These are phyloP conservation scores for Xylaria sp. DNA, from an alignment of 2,329 filamentous ascomycete species.

Conservation along the genomic window DNA sequence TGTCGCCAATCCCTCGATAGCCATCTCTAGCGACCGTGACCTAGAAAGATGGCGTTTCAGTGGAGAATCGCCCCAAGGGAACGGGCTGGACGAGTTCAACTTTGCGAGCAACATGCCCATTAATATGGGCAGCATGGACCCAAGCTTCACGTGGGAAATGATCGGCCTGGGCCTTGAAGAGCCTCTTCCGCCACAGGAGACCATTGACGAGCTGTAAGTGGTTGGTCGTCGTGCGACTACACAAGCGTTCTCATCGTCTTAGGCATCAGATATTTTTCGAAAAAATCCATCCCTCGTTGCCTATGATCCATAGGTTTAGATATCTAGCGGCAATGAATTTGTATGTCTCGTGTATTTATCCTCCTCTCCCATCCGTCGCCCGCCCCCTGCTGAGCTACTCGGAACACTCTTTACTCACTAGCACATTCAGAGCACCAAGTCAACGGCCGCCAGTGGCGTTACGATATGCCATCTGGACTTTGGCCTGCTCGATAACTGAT, in stretches of 20 bases:
- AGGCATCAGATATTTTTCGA: constrained; percentile 87
- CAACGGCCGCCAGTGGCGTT: constrained; percentile 86
- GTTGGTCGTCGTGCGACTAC: not conserved
- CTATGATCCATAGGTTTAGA: constrained; percentile 87
- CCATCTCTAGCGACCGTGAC: constrained; percentile 54
- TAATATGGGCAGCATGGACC: constrained; percentile 56
- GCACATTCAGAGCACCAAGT: constrained; percentile 65
- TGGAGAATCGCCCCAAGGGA: constrained; percentile 55
- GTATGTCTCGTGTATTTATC: constrained; percentile 46
- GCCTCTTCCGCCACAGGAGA: constrained; percentile 62
- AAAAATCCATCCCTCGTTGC: constrained; percentile 83
- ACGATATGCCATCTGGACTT: constrained; percentile 94
- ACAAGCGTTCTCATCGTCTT: constrained; percentile 24
- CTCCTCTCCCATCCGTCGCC: not conserved
- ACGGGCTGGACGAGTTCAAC: constrained; percentile 61
- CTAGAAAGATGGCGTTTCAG: constrained; percentile 62
- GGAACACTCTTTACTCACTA: constrained; percentile 15
- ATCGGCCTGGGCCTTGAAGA: constrained; percentile 65
- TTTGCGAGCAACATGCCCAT: constrained; percentile 58
- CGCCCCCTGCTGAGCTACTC: not conserved
- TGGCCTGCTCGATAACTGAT: constrained; percentile 83
- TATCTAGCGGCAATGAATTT: constrained; percentile 90
- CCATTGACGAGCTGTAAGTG: constrained; percentile 79
- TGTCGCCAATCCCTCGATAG: constrained; percentile 53
- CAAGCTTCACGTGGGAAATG: constrained; percentile 80